Percentiles rank a stretch among this genome's conserved stretches.
phyloP scores from a whole-genome alignment of 371 early-diverging fungal species.

The Rhizopus delemar region DNA sequence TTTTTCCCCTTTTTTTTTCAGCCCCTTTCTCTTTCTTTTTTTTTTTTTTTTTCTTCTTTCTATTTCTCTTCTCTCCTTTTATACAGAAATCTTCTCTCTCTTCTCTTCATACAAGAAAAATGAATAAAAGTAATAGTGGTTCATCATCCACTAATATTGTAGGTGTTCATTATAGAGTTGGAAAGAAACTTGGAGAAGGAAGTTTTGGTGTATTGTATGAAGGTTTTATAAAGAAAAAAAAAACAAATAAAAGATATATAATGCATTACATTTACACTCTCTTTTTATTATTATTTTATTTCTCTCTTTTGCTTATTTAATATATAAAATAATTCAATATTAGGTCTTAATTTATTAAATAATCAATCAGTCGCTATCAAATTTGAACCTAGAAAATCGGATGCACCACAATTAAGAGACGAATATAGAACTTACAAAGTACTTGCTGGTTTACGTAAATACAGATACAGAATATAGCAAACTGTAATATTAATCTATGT shows the following conservation, averaged over 20 bases:
- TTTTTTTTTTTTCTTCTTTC: background rate
- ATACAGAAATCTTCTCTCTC: background rate
- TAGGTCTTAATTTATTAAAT: conserved; percentile 74
- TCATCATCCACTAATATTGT: conserved; percentile 61
- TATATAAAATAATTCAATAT: background rate
- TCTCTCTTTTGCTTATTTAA: background rate
- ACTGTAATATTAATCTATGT: background rate
- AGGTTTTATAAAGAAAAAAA: conserved; percentile 52
- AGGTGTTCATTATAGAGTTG: conserved; percentile 91
- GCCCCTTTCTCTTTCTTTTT: background rate
- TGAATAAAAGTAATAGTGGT: conserved; percentile 19
- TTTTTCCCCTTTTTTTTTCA: background rate
- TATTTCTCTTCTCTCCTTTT: background rate
- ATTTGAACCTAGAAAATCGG: conserved; percentile 93
- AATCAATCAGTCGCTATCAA: conserved; percentile 90
- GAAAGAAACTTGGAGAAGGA: conserved; percentile 78
- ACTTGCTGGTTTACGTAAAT: conserved; percentile 72
- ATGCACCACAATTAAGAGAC: conserved; percentile 92
- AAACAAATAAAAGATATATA: conserved; percentile 11
- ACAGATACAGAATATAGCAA: background rate
- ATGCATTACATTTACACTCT: background rate
- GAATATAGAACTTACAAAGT: conserved; percentile 92
- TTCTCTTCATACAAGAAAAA: background rate
- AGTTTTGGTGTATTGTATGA: conserved; percentile 95
- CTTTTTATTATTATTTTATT: background rate